Base-by-base conservation (phyloP, 805 yeast species). In the Brettanomyces anomalus region DNA sequence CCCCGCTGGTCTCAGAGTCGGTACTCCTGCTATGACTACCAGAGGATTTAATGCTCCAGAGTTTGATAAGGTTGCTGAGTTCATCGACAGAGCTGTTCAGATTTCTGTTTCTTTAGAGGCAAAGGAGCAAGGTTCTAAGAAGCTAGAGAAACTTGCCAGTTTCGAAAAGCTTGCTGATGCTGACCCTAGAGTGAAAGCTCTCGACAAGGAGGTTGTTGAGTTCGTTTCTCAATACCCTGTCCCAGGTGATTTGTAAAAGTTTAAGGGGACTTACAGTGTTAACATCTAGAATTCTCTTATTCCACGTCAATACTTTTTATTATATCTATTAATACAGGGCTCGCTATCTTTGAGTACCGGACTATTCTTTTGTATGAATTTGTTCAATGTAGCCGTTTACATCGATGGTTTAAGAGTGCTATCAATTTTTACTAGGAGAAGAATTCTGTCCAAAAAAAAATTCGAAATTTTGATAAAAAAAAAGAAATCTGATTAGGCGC, bases 1-100 rank as follows among this genome's bases (percentile, higher is more conserved):
- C 62, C 98, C 98, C 58, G 86, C 94, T 48, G 98, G 98, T 55
- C 71, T 90, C 51, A 84, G 98, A 72, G 83, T 90, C 48, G 98
- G 98, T 56, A 85, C 97, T 15, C 98, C 98, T 46, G 97, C 97
- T 39, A 90, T 90, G 97, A 83, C 97, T 44, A 87, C 97, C 42
- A 81, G 98, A 71, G 97, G 96, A 38, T 82, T 90, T 59, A 77
- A 77, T 42, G 75, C 72, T 48, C 74, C 68, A 44, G 97, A 90
- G 56, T 90, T 90, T 60, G 79, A 71, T 49, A 74, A 75, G 60
- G 93, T 90, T 44, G 90, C 89, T 36, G 75, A 71, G 42, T 87
- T 75, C 70, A 85, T 90, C 57, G 85, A 84, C 60, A 66, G 69
- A 52, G 95, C 96, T 32, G 88, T 85, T 46, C 72, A 75, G 42